Conservation (phyloP, 2,329 filamentous ascomycete genomes). For the Colletotrichum plurivorum region DNA sequence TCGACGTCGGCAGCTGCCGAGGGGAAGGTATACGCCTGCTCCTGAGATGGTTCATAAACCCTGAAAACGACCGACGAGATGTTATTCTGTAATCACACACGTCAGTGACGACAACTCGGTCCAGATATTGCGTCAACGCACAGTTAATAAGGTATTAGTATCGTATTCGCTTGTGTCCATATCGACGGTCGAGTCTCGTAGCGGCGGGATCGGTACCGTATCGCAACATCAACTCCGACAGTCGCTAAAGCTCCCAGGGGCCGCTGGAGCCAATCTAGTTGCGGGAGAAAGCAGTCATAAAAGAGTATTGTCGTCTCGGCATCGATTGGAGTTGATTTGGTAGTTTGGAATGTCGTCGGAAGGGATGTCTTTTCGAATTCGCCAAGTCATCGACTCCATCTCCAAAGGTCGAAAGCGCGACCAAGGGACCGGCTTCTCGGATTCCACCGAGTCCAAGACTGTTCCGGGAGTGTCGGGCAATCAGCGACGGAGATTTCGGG, state of each 20-base stretch:
- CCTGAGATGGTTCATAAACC: slow-evolving; percentile 65
- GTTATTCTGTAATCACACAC: slow-evolving; percentile 61
- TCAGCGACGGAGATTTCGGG: neutral
- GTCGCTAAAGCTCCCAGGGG: slow-evolving; percentile 35
- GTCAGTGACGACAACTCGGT: slow-evolving; percentile 38
- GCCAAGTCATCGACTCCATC: slow-evolving; percentile 53
- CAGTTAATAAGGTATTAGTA: slow-evolving; percentile 73
- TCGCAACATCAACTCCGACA: slow-evolving; percentile 41
- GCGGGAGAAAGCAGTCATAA: slow-evolving; percentile 35
- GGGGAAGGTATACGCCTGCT: slow-evolving; percentile 60
- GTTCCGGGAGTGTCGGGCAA: slow-evolving; percentile 7
- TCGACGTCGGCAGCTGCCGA: slow-evolving; percentile 67
- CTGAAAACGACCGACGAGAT: slow-evolving; percentile 69
- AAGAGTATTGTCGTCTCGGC: slow-evolving; percentile 16
- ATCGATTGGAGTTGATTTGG: slow-evolving; percentile 17
- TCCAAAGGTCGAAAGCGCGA: slow-evolving; percentile 48
- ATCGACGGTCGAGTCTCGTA: slow-evolving; percentile 56
- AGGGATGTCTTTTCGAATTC: slow-evolving; percentile 32
- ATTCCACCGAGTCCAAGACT: slow-evolving; percentile 31
- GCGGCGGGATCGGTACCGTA: slow-evolving; percentile 33
- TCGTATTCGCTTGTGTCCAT: slow-evolving; percentile 76
- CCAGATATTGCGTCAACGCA: slow-evolving; percentile 52
- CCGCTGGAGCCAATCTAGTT: slow-evolving; percentile 32
- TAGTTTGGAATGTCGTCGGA: slow-evolving; percentile 17
- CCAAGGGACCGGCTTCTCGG: slow-evolving; percentile 38